Base-by-base conservation (phyloP, 495 filamentous ascomycete species). In the Penicillium lividum region DNA sequence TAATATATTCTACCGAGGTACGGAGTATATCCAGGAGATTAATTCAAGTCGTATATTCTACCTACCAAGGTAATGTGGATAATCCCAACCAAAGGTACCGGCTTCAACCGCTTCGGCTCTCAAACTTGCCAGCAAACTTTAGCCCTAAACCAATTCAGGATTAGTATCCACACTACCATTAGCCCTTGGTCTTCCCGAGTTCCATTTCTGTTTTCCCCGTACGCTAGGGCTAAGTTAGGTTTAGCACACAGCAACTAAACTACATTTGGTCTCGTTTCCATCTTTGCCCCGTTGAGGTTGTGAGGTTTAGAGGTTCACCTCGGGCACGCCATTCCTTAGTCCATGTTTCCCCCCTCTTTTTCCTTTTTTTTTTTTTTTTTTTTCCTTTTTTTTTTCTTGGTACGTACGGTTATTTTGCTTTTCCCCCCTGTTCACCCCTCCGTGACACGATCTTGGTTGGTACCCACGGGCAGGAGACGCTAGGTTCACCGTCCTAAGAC, bases 261-360 rank as follows among this genome's bases (percentile, higher is more conserved):
- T 9, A 31, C 53, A 59, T 60, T 3, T 40, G 59, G 33, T 13
- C 51, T 63, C 60, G 63, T 42, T 69, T 60, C 57, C 63, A 54
- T 53, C 45, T 34, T 51, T 46, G 48, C 51, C 60, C 50, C 47
- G 57, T 61, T 58, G 44, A 63, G 60, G n/a, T 40, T 40, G 15
- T 40, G 38, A 40, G 33, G 33, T 36, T 36, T 11, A 15, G 36
- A 44, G 29, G 67, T 73, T 77, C 68, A 22, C 22, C 70, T 74
- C 67, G 72, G 73, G 69, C 72, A 76, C 70, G 68, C 71, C 72
- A 74, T 72, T 67, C 42, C 63, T 62, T 70, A 63, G 63, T 62
- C 34, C 49, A 55, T 53, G 40, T 30, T 46, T 51, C 38, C 50
- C 46, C 30, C 46, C 53, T 51, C 53, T 47, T 25, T 30, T 29